Evolutionary conservation across 768 basidiomycete species (phyloP).

Genomic region (Trametes coccinea): DNA sequence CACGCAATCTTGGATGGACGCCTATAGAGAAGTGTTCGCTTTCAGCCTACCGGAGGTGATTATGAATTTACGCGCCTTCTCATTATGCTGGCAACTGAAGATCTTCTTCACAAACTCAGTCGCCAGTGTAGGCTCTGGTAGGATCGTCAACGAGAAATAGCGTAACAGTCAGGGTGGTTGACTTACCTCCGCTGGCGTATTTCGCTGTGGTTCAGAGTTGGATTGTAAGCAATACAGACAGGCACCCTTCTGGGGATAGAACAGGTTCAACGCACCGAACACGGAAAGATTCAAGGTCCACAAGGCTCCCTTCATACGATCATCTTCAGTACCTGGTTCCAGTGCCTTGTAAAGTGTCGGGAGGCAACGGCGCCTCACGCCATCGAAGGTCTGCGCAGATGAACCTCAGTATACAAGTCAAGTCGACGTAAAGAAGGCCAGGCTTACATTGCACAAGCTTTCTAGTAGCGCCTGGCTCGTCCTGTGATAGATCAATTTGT

Average conservation of each 20-base stretch:
- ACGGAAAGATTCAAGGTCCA: constrained; percentile 70
- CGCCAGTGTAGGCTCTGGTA: constrained; percentile 62
- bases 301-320: constrained; percentile 90
- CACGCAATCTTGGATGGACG: constrained; percentile 76
- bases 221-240: neutral
- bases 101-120: constrained; percentile 59
- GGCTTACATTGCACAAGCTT: constrained; percentile 47
- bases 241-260: neutral
- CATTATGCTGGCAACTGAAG: constrained; percentile 78
- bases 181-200: constrained; percentile 43
- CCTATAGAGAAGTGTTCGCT: constrained; percentile 38
- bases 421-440: too few species aligned
- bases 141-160: neutral
- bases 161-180: too few species aligned
- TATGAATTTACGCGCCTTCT: constrained; percentile 53
- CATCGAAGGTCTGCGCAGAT: constrained; percentile 58
- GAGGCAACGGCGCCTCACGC: constrained; percentile 61
- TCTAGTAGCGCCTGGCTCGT: constrained; percentile 42
- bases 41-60: neutral
- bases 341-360: constrained; percentile 59
- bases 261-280: constrained; percentile 44
- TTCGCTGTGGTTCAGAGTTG: constrained; percentile 33
- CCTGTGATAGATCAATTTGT: constrained; percentile 22
- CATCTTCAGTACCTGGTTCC: constrained; percentile 74
- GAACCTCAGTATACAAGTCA: neutral